Percentiles rank a stretch among this genome's conserved stretches.
Evolutionary conservation across 2,329 filamentous ascomycete species (phyloP).

Genomic region (Onygenales sp.): DNA sequence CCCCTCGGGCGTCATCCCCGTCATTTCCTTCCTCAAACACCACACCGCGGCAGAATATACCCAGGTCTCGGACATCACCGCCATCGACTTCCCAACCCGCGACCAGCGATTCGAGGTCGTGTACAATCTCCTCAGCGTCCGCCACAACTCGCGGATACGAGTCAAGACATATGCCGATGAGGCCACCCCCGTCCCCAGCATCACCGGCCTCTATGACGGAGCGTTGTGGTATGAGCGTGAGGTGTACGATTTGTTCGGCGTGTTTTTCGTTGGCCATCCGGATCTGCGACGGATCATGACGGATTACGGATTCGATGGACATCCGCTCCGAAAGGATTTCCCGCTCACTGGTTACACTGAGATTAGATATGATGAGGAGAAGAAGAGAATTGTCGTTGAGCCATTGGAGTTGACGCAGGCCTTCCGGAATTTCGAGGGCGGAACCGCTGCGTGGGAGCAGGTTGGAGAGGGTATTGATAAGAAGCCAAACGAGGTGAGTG

Average conservation of each 20-base stretch:
- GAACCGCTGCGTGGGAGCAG: constrained; percentile 62
- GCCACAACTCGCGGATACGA: constrained; percentile 91
- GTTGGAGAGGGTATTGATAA: constrained; percentile 64
- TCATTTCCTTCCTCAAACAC: constrained; percentile 92
- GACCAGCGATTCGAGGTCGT: constrained; percentile 96
- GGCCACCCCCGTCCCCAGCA: constrained; percentile 81
- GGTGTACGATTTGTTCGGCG: constrained; percentile 93
- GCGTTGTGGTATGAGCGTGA: constrained; percentile 99
- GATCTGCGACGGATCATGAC: constrained; percentile 98
- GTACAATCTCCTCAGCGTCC: constrained; percentile 92
- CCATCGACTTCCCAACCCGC: constrained; percentile 89
- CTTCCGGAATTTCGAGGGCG: constrained; percentile 96
- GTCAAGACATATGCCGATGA: constrained; percentile 99
- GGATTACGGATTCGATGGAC: constrained; percentile 97
- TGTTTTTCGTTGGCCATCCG: constrained; percentile 92
- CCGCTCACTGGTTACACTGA: constrained; percentile 97
- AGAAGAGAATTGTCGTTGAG: constrained; percentile 98
- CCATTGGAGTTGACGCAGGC: constrained; percentile 96
- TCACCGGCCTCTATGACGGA: constrained; percentile 79
- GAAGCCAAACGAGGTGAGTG: constrained; percentile 60
- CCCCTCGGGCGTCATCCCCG: constrained; percentile 77
- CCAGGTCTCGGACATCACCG: constrained; percentile 83
- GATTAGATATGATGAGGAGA: constrained; percentile 96
- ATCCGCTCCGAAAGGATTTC: constrained; percentile 96
- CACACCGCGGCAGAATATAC: constrained; percentile 97